A percentile compares a stretch with the other conserved stretches of the same genome.
These are phyloP conservation scores for Mycena kentingensis DNA, from an alignment of 768 basidiomycete species.

Conservation along the genomic window DNA sequence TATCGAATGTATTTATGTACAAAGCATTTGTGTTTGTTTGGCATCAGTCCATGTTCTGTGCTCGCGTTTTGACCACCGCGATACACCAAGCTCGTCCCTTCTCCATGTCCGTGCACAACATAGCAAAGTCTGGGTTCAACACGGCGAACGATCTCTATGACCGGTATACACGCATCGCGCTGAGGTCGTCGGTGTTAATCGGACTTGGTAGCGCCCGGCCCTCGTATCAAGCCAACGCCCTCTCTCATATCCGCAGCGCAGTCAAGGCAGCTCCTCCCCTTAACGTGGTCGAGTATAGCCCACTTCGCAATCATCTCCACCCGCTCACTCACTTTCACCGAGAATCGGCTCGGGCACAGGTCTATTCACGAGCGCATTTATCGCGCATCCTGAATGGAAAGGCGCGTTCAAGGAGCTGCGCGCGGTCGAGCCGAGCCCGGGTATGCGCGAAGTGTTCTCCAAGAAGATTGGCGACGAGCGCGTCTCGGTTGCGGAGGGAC, in stretches of 20 bases:
- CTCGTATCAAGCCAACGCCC: constrained; percentile 68
- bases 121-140: constrained; percentile 78
- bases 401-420: constrained; percentile 52
- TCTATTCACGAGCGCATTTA: constrained; percentile 81
- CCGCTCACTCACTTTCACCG: neutral
- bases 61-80: too few species aligned
- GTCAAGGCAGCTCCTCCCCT: constrained; percentile 42
- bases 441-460: constrained; percentile 78
- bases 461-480: constrained; percentile 56
- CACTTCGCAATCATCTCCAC: constrained; percentile 26
- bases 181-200: too few species aligned
- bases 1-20: neutral
- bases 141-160: constrained; percentile 82
- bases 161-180: constrained; percentile 48
- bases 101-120: constrained; percentile 50
- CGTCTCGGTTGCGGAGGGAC: constrained; percentile 60
- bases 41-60: too few species aligned
- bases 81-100: too few species aligned
- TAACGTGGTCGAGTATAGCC: constrained; percentile 78
- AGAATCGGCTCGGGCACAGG: constrained; percentile 88
- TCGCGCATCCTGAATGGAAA: constrained; percentile 62
- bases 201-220: constrained; percentile 85
- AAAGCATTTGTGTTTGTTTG: neutral
- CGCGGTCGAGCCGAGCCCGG: constrained; percentile 83
- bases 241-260: constrained; percentile 60